These are phyloP conservation scores for Cordia subcordata DNA, from an alignment of 257 asterid genomes.

Conservation along the genomic window DNA sequence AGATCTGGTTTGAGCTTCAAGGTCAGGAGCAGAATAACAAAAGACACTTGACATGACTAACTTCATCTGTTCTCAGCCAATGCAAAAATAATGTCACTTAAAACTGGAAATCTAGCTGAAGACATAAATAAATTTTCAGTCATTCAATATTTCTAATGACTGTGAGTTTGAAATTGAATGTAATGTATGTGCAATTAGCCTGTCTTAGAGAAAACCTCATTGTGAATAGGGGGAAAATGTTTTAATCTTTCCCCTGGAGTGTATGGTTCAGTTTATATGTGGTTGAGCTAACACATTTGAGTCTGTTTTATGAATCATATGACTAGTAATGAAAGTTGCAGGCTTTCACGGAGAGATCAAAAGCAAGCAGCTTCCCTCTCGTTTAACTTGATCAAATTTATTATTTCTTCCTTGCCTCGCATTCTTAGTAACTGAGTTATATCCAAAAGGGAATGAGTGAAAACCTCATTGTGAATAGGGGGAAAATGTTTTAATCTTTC, in stretches of 20 bases:
- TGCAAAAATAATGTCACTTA: background rate
- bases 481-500: conserved; percentile 4
- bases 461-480: no score
- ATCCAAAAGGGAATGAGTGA: no score
- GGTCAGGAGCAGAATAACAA: background rate
- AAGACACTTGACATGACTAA: background rate
- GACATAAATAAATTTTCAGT: background rate
- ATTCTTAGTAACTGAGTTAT: no score
- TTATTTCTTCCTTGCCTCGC: no score
- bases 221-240: background rate
- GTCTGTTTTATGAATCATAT: background rate
- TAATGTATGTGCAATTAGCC: no score
- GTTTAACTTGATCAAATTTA: no score
- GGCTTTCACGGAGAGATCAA: no score
- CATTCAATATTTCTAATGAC: conserved; percentile 6
- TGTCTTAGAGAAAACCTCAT: background rate
- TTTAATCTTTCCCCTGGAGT: conserved; percentile 1
- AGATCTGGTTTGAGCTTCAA: no score
- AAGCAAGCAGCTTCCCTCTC: no score
- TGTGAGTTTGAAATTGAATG: background rate
- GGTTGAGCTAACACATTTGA: background rate
- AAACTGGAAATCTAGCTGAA: background rate
- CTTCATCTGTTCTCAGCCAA: background rate
- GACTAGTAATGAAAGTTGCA: background rate
- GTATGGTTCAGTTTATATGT: background rate